Percentiles rank a stretch among this genome's conserved stretches.
Evolutionary conservation across 2,329 filamentous ascomycete species (phyloP).

Genomic region (Stemphylium lycopersici): DNA sequence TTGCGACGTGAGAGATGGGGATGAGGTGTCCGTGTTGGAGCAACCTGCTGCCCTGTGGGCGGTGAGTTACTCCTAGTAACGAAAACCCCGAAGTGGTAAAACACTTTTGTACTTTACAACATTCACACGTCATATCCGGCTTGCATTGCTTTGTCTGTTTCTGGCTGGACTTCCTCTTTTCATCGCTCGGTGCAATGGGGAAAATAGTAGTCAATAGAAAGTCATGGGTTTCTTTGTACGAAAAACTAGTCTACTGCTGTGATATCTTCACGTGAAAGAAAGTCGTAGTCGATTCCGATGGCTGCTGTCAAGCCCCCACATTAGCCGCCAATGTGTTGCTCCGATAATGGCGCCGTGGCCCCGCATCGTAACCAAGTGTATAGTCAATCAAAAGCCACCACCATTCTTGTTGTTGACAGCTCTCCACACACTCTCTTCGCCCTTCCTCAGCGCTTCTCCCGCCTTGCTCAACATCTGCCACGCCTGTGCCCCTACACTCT

Average conservation of each 20-base stretch:
- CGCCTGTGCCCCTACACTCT: constrained; percentile 38
- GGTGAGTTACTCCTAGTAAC: constrained; percentile 53
- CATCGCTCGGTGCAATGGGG: constrained; percentile 46
- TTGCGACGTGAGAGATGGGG: constrained; percentile 36
- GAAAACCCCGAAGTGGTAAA: constrained; percentile 47
- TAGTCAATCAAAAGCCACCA: background rate
- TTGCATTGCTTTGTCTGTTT: constrained; percentile 49
- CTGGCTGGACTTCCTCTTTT: constrained; percentile 42
- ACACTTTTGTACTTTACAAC: constrained; percentile 52
- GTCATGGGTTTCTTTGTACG: constrained; percentile 39
- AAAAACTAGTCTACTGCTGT: constrained; percentile 7
- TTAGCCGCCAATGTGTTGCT: background rate
- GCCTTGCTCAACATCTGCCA: constrained; percentile 47
- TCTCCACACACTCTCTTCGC: constrained; percentile 46
- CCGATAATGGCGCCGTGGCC: background rate
- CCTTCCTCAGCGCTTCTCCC: constrained; percentile 44
- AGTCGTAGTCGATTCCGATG: background rate
- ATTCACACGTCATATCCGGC: constrained; percentile 48
- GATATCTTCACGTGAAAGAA: constrained; percentile 12
- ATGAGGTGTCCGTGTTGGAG: constrained; percentile 42
- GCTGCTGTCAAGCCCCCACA: too few relatives aligned
- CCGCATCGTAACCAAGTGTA: background rate
- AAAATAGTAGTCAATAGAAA: constrained; percentile 50
- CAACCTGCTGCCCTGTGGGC: constrained; percentile 45
- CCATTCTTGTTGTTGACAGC: constrained; percentile 39